A percentile compares a stretch with the other conserved stretches of the same genome.
These are phyloP conservation scores for Ophiocordyceps sinensis DNA, from an alignment of 2,329 filamentous ascomycete species.

Conservation along the genomic window DNA sequence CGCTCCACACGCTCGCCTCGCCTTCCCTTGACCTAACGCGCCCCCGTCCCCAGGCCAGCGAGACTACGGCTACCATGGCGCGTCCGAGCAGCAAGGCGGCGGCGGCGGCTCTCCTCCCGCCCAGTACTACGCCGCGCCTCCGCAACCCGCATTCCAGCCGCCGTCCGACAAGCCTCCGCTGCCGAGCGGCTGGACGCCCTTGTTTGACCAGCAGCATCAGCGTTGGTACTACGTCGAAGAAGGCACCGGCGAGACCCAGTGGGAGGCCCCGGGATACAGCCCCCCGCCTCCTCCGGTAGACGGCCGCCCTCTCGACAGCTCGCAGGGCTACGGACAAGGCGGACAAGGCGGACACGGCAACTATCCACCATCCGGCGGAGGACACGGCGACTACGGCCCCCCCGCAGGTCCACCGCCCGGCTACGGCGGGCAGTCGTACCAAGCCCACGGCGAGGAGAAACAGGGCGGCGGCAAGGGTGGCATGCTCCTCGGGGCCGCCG, in stretches of 20 bases:
- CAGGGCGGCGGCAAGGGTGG: conserved; percentile 33
- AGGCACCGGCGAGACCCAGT: conserved; percentile 46
- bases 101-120: conserved; percentile 5
- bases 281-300: conserved; percentile 9
- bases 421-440: conserved; percentile 4
- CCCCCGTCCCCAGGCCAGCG: conserved; percentile 4
- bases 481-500: conserved; percentile 43
- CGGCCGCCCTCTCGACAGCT: conserved; percentile 9
- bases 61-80: conserved; percentile 12
- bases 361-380: background rate
- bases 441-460: conserved; percentile 10
- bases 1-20: background rate
- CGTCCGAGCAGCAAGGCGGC: conserved; percentile 5
- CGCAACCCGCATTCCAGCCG: conserved; percentile 16
- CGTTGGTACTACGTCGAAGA: conserved; percentile 53
- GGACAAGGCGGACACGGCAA: conserved; percentile 1
- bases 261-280: conserved; percentile 38
- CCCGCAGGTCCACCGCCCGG: background rate
- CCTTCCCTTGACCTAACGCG: no score
- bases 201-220: conserved; percentile 46
- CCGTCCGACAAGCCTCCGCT: conserved; percentile 31
- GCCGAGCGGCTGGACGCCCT: conserved; percentile 45
- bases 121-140: conserved; percentile 8
- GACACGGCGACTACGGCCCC: background rate
- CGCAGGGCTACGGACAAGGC: conserved; percentile 6